Percentiles rank a stretch among this genome's conserved stretches.
These are phyloP conservation scores for Candida orba DNA, from an alignment of 805 yeast genomes.

Conservation along the genomic window DNA sequence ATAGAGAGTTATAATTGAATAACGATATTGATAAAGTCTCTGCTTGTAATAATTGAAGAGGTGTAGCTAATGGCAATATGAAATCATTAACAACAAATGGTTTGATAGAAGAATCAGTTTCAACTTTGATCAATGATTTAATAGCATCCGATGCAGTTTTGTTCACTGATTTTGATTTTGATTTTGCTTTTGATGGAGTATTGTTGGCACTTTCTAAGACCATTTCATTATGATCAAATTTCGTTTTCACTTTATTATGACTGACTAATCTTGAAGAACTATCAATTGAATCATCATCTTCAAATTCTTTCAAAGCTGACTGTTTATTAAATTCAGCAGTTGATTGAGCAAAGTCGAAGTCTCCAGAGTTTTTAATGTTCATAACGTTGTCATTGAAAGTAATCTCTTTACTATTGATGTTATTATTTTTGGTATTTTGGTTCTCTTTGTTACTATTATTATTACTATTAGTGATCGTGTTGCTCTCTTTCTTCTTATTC, in stretches of 20 bases:
- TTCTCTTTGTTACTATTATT: slow-evolving; percentile 6
- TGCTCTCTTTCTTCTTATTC: slow-evolving; percentile 9
- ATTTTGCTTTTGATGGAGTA: background rate
- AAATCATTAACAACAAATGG: slow-evolving; percentile 16
- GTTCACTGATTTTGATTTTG: background rate
- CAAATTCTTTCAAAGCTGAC: slow-evolving; percentile 71
- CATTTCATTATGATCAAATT: slow-evolving; percentile 55
- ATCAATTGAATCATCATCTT: slow-evolving; percentile 51
- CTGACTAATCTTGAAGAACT: slow-evolving; percentile 64
- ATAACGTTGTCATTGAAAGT: slow-evolving; percentile 45
- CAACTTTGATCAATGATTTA: background rate
- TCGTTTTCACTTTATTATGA: slow-evolving; percentile 51
- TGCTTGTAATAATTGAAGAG: slow-evolving; percentile 72
- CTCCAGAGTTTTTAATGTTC: slow-evolving; percentile 43
- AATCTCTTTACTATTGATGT: too few relatives aligned
- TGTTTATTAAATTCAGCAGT: slow-evolving; percentile 76
- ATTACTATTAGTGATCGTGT: background rate
- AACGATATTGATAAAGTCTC: slow-evolving; percentile 56
- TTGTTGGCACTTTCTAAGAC: slow-evolving; percentile 27
- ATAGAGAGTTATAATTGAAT: slow-evolving; percentile 28
- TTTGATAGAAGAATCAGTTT: slow-evolving; percentile 3
- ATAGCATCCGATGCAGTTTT: background rate
- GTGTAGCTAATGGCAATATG: slow-evolving; percentile 57
- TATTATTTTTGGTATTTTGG: background rate
- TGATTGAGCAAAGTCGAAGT: slow-evolving; percentile 82